Evolutionary conservation across 2,329 filamentous ascomycete genomes (phyloP).

Genomic region (Colletotrichum sidae): DNA sequence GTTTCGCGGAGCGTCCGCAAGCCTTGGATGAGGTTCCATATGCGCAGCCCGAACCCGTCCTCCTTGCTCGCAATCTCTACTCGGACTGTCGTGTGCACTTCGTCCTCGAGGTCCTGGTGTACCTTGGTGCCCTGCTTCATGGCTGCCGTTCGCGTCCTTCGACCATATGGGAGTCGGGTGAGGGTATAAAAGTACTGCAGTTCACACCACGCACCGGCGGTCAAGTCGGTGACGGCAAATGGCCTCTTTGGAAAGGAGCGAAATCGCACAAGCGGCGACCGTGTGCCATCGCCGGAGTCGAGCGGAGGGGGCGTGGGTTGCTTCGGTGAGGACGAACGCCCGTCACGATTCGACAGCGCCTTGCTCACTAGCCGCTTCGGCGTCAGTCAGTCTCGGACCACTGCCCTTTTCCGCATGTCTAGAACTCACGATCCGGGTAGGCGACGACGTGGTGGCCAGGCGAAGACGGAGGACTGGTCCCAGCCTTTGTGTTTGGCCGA

Average conservation of each 20-base stretch:
- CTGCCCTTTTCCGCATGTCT: slow-evolving; percentile 24
- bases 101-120: slow-evolving; percentile 85
- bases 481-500: slow-evolving; percentile 26
- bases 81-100: slow-evolving; percentile 82
- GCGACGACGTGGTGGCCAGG: slow-evolving; percentile 45
- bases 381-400: slow-evolving; percentile 66
- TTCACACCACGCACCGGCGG: slow-evolving; percentile 95
- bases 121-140: slow-evolving; percentile 87
- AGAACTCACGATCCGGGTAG: slow-evolving; percentile 66
- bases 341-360: slow-evolving; percentile 47
- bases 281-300: slow-evolving; percentile 46
- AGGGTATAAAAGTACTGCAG: slow-evolving; percentile 92
- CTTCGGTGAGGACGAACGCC: slow-evolving; percentile 24
- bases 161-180: slow-evolving; percentile 76
- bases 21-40: slow-evolving; percentile 94
- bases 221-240: slow-evolving; percentile 87
- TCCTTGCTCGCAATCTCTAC: slow-evolving; percentile 81
- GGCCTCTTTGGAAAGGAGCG: slow-evolving; percentile 81
- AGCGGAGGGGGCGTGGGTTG: slow-evolving; percentile 35
- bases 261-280: slow-evolving; percentile 79
- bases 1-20: slow-evolving; percentile 77
- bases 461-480: slow-evolving; percentile 33
- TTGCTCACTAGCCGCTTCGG: slow-evolving; percentile 72
- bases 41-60: slow-evolving; percentile 81
- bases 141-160: slow-evolving; percentile 78